Evolutionary conservation across 2,329 filamentous ascomycete genomes (phyloP).

Genomic region (Cladophialophora carrionii): DNA sequence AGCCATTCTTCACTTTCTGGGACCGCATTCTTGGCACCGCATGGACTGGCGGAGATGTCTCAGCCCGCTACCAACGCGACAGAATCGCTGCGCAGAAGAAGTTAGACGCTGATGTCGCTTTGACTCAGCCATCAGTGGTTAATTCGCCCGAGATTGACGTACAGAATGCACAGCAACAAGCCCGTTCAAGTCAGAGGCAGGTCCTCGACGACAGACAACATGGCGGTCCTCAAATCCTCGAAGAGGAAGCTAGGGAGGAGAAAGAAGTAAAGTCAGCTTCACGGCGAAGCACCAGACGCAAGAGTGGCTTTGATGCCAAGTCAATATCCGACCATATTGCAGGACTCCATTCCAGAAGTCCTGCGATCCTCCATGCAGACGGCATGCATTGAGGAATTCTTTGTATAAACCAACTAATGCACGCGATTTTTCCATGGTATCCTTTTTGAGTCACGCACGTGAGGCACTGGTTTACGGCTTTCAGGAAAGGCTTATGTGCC

Average conservation of each 20-base stretch:
- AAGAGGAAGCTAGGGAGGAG: slow-evolving; percentile 50
- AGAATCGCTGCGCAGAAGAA: slow-evolving; percentile 61
- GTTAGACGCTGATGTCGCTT: slow-evolving; percentile 54
- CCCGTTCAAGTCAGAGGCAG: slow-evolving; percentile 46
- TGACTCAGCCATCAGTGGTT: slow-evolving; percentile 39
- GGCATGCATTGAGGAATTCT: slow-evolving; percentile 33
- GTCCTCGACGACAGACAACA: slow-evolving; percentile 46
- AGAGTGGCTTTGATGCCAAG: slow-evolving; percentile 40
- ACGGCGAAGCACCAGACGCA: slow-evolving; percentile 38
- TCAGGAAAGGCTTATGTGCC: slow-evolving; percentile 25
- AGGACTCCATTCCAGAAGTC: slow-evolving; percentile 39
- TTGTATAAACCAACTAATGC: slow-evolving; percentile 14
- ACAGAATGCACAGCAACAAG: slow-evolving; percentile 45
- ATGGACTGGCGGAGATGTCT: slow-evolving; percentile 72
- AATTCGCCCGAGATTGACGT: slow-evolving; percentile 39
- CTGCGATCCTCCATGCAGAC: slow-evolving; percentile 38
- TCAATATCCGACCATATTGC: slow-evolving; percentile 41
- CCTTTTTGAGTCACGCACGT: neutral
- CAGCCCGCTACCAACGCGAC: slow-evolving; percentile 61
- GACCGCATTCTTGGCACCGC: slow-evolving; percentile 79
- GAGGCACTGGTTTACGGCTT: slow-evolving; percentile 9
- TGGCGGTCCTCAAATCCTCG: slow-evolving; percentile 45
- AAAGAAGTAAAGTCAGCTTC: slow-evolving; percentile 38
- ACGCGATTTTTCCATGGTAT: slow-evolving; percentile 6
- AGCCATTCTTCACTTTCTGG: slow-evolving; percentile 84